Percentiles rank a stretch among this genome's conserved stretches.
Evolutionary conservation across 1,284 basidiomycete species (phyloP).

Genomic region (Blastosporella zonata): DNA sequence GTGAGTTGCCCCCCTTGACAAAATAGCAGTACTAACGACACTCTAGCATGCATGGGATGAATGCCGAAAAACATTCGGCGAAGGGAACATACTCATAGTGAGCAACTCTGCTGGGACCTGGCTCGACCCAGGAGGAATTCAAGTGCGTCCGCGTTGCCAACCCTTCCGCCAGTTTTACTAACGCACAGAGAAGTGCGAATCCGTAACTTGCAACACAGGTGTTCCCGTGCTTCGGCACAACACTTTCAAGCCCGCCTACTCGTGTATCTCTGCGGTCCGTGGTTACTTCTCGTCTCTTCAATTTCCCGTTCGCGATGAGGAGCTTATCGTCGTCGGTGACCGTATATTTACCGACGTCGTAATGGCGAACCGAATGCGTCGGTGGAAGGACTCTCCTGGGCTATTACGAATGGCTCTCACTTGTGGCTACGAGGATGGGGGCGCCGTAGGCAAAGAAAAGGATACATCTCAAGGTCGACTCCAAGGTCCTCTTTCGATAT

Average conservation of each 20-base stretch:
- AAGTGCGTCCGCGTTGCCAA: constrained; percentile 45
- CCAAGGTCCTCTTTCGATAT: constrained; percentile 57
- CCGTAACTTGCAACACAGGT: constrained; percentile 72
- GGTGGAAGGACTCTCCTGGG: constrained; percentile 20
- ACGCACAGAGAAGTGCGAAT: constrained; percentile 67
- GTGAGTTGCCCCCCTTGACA: constrained; percentile 32
- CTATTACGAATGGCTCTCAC: constrained; percentile 19
- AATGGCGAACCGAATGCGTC: constrained; percentile 73
- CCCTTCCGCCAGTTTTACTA: constrained; percentile 1
- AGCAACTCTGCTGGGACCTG: constrained; percentile 90
- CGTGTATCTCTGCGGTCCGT: constrained; percentile 68
- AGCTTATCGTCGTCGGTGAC: constrained; percentile 85
- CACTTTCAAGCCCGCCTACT: constrained; percentile 73
- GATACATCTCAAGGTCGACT: constrained; percentile 7
- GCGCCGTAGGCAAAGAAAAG: constrained; percentile 19
- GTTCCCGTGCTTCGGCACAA: constrained; percentile 83
- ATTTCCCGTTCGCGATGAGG: constrained; percentile 50
- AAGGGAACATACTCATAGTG: constrained; percentile 82
- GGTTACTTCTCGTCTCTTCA: constrained; percentile 60
- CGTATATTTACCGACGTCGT: constrained; percentile 89
- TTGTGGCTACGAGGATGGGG: constrained; percentile 25
- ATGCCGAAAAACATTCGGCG: constrained; percentile 73
- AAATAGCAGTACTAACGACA: background rate
- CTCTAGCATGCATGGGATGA: constrained; percentile 74
- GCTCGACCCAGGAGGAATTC: constrained; percentile 76